These are phyloP conservation scores for Podaxis sp. DNA, from an alignment of 768 basidiomycete genomes.

Conservation along the genomic window DNA sequence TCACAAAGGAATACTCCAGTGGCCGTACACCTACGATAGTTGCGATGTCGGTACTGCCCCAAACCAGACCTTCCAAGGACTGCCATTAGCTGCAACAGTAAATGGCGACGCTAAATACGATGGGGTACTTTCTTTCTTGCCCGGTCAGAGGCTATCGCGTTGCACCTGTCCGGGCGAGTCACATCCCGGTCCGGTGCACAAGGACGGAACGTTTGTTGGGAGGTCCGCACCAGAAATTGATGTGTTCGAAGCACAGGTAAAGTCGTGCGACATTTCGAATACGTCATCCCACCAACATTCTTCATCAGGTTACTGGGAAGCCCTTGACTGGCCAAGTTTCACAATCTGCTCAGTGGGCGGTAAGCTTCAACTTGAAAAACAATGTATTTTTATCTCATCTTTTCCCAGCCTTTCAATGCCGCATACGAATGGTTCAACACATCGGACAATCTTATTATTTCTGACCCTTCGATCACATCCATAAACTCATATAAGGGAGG, in stretches of 20 bases:
- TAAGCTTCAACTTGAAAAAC: slow-evolving; percentile 33
- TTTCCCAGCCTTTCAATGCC: slow-evolving; percentile 69
- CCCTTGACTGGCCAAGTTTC: slow-evolving; percentile 58
- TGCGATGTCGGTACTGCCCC: slow-evolving; percentile 92
- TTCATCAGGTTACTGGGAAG: slow-evolving; percentile 30
- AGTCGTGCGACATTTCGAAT: neutral
- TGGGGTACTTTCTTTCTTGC: slow-evolving; percentile 73
- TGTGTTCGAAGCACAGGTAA: slow-evolving; percentile 80
- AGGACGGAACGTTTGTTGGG: slow-evolving; percentile 78
- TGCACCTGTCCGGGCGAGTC: slow-evolving; percentile 87
- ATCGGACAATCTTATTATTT: slow-evolving; percentile 54
- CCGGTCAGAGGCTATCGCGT: slow-evolving; percentile 81
- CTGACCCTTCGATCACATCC: slow-evolving; percentile 44
- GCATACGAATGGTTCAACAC: slow-evolving; percentile 70
- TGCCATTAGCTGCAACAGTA: slow-evolving; percentile 56
- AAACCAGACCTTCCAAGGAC: slow-evolving; percentile 77
- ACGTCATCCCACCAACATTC: neutral
- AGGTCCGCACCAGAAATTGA: slow-evolving; percentile 89
- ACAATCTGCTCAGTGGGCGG: slow-evolving; percentile 81
- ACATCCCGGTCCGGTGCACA: slow-evolving; percentile 82
- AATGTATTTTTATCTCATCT: slow-evolving; percentile 5
- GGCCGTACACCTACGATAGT: slow-evolving; percentile 81
- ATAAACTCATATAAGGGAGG: slow-evolving; percentile 75
- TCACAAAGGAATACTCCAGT: slow-evolving; percentile 34
- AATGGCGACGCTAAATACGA: slow-evolving; percentile 56